Base-by-base conservation (phyloP, 306 rosid genomes). In the Quercus agrifolia region DNA sequence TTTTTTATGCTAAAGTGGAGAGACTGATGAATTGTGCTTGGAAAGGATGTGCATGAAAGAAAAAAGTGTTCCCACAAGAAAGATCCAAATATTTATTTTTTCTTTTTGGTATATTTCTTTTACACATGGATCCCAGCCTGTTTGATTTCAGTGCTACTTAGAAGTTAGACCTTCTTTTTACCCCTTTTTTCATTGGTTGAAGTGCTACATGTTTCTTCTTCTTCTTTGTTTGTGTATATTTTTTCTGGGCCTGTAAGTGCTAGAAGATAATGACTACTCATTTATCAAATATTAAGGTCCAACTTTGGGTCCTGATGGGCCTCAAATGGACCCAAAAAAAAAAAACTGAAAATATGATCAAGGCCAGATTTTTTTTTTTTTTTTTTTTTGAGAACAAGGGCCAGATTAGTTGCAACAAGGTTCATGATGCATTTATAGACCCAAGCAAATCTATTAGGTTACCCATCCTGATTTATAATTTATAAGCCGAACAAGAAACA, bases 1-100 rank as follows among this genome's bases (percentile, higher is more conserved):
- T 88, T 88, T 88, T 75, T 79, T 41, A 75, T 82, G 85, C 80
- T 85, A 90, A 88, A 90, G 94, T 87, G 76, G 78, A 77, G 83
- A 83, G 86, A 64, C 28, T 77, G 75, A 57, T 77, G 80, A 86
- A 71, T 76, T 80, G 82, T 78, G 88, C 81, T 72, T 62, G 83
- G 85, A 78, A 86, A 89, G 83, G 88, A 79, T 76, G 81, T 74
- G 31, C 83, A 77, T 69, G 79, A 86, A 85, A 87, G 85, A 69
- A 28, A 78, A 70, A 55, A 49, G 84, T 27, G 79, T 69, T 87
- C 83, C 59, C 87, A 82, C 85, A 84, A 77, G 89, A 83, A 84
- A 81, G 83, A 74, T 64, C 55, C 56, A 81, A 63, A 57, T 15
- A 73, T 82, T 73, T 66, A 31, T 35, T 76, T 35, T 14, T 38